Evolutionary conservation across 2,329 filamentous ascomycete species (phyloP).

Genomic region (Colletotrichum kahawae): DNA sequence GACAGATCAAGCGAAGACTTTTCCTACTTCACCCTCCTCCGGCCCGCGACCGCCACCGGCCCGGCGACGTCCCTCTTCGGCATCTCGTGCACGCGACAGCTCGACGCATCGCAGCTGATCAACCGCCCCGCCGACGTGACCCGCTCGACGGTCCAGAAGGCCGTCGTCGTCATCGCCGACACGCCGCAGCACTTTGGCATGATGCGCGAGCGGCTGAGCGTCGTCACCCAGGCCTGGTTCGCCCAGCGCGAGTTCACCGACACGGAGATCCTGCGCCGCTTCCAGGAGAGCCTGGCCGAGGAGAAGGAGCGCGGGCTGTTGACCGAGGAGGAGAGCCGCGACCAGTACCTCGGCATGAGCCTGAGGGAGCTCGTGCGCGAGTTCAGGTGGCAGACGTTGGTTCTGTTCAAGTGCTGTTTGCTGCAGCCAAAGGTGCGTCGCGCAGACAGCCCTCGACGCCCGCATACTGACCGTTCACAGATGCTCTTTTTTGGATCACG

Average conservation of each 20-base stretch:
- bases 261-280: constrained; percentile 85
- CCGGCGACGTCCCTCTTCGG: constrained; percentile 88
- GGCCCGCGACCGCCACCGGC: constrained; percentile 56
- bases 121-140: constrained; percentile 88
- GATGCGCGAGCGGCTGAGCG: constrained; percentile 84
- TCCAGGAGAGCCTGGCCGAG: constrained; percentile 85
- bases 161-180: constrained; percentile 93
- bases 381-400: constrained; percentile 92
- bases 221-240: constrained; percentile 97
- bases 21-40: constrained; percentile 93
- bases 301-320: constrained; percentile 63
- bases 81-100: constrained; percentile 91
- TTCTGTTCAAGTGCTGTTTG: constrained; percentile 91
- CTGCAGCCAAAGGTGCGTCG: constrained; percentile 85
- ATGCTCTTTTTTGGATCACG: constrained; percentile 99
- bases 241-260: constrained; percentile 92
- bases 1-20: constrained; percentile 88
- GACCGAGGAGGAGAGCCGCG: constrained; percentile 73
- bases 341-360: constrained; percentile 88
- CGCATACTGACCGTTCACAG: constrained; percentile 46
- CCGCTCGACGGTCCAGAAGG: constrained; percentile 97
- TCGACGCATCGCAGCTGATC: constrained; percentile 79
- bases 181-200: constrained; percentile 89
- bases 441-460: neutral
- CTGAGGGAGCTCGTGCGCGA: constrained; percentile 91